Percentiles rank a stretch among this genome's conserved stretches.
phyloP scores from a whole-genome alignment of 2,329 filamentous ascomycete genomes.

The Podosphaera aphanis region DNA sequence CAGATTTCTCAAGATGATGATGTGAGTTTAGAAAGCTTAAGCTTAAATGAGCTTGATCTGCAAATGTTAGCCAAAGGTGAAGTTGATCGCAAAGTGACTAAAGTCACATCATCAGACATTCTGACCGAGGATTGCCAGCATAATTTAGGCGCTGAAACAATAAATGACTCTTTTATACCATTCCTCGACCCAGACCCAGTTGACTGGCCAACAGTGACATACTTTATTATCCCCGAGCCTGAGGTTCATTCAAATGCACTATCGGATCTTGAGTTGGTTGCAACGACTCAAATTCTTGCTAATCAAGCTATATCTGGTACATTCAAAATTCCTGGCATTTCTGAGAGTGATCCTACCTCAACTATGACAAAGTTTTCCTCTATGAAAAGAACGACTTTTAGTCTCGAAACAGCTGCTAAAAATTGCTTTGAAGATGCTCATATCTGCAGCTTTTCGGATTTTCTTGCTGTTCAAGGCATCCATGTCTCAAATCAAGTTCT shows the following conservation, averaged over 20 bases:
- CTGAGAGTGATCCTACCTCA: slow-evolving; percentile 1
- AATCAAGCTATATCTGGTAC: slow-evolving; percentile 40
- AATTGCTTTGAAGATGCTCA: slow-evolving; percentile 21
- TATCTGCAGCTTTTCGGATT: slow-evolving; percentile 23
- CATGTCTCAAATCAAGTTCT: slow-evolving; percentile 28
- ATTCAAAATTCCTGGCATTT: slow-evolving; percentile 11
- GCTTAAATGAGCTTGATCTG: background rate
- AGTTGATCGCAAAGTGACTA: slow-evolving; percentile 5
- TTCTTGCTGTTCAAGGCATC: slow-evolving; percentile 33
- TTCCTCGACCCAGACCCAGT: slow-evolving; percentile 15
- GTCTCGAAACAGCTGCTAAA: slow-evolving; percentile 23
- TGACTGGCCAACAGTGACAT: slow-evolving; percentile 24
- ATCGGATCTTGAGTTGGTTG: slow-evolving; percentile 36
- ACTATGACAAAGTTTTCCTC: slow-evolving; percentile 4
- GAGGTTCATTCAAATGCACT: slow-evolving; percentile 10
- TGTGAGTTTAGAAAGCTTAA: slow-evolving; percentile 16
- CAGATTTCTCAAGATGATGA: slow-evolving; percentile 32
- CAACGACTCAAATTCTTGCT: slow-evolving; percentile 46
- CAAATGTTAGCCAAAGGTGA: background rate
- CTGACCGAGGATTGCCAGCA: slow-evolving; percentile 12
- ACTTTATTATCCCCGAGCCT: slow-evolving; percentile 37
- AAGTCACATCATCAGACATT: slow-evolving; percentile 13
- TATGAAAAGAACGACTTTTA: slow-evolving; percentile 17
- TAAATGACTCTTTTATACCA: slow-evolving; percentile 10
- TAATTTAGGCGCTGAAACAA: slow-evolving; percentile 9